Base-by-base conservation (phyloP, 2,329 filamentous ascomycete species). In the Emericellopsis cladophorae region DNA sequence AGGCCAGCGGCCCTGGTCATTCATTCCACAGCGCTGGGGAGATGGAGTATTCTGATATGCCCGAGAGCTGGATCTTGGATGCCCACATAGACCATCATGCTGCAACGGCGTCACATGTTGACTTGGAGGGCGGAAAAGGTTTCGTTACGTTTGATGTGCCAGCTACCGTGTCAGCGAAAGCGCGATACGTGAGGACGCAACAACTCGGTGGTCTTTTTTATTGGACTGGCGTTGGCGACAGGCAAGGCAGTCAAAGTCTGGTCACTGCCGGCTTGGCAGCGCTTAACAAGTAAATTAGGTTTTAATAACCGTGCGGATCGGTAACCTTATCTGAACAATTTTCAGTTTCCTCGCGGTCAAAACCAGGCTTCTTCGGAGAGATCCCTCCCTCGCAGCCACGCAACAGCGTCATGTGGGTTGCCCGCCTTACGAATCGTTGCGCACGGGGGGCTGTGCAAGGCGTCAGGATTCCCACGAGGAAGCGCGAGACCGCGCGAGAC, bases 91-190 rank as follows among this genome's bases (percentile, higher is more conserved):
- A 83, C 44, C 58, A 66, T 34, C 48, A 62, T 8, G 54, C 65
- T 1, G 74, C 65, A 1, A 75, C 78, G 6, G 77, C 78, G 4
- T 81, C 68, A 47, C 79, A 72, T 47, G 59, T 77, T 1, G 64
- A 68, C 16, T 38, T 26, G 1, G 40, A 49, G 7, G 50, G 46
- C 4, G 58, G 50, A 16, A 61, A 61, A 39, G 62, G 77, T 0
- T 81, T 82, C 45, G 66, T 81, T 6, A 79, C 73, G 9, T 81
- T 82, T 47, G 79, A 84, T 49, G 76, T 73, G 26, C 70, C 76
- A 5, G 58, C 61, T 21, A 81, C 76, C 1, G 77, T 83, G 14
- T 54, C 61, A 41, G 65, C 70, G 50, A 84, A 84, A 57, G 79
- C 77, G 1, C 61, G 64, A 31, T 81, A 75, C 49, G 76, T 70